Base-by-base conservation (phyloP, 345 rosid species). In the Sonneratia caseolaris region DNA sequence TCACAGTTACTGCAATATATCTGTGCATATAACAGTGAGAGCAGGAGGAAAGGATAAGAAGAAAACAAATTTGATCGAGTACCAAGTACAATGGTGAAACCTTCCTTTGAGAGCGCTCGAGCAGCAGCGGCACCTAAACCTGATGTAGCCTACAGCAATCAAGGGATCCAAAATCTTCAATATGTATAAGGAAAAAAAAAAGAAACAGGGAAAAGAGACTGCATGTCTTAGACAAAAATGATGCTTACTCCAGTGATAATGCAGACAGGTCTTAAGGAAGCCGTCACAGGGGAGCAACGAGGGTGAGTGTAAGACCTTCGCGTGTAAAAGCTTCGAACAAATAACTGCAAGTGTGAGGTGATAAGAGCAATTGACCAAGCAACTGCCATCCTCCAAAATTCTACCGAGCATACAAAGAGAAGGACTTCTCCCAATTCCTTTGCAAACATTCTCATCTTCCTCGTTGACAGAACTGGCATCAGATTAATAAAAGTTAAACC, bases 81-180 rank as follows among this genome's bases (percentile, higher is more conserved):
- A 94, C 98, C 97, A 40, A 94, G 90, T 80, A 88, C 81, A 72
- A 91, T 82, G 40, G 71, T 83, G 80, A 88, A 91, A 24, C 97
- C 97, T 72, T 91, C 81, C 73, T 65, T 84, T 55, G 97, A 86
- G 76, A 91, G 89, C 74, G 85, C 88, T 79, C 68, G 74, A 13
- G 97, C 96, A 19, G 93, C 84, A 2, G 93, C 93, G 15, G 84
- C 87, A 32, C 98, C 98, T 42, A 91, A 66, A 36, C 98, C 98
- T 24, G 97, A 94, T 59, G 95, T 86, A 76, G 95, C 93, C 98
- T 91, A 74, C 68, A 76, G 61, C 73, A 75, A 78, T 11, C 53
- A 68, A 42, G 14, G 37, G 40, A 77, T 14, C 57, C 38, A 36
- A 51, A 24, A 16, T 43, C 51, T 13, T 48, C 69, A 51, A 49